Evolutionary conservation across 2,329 filamentous ascomycete genomes (phyloP).

Genomic region (Scortechinia acanthostroma): DNA sequence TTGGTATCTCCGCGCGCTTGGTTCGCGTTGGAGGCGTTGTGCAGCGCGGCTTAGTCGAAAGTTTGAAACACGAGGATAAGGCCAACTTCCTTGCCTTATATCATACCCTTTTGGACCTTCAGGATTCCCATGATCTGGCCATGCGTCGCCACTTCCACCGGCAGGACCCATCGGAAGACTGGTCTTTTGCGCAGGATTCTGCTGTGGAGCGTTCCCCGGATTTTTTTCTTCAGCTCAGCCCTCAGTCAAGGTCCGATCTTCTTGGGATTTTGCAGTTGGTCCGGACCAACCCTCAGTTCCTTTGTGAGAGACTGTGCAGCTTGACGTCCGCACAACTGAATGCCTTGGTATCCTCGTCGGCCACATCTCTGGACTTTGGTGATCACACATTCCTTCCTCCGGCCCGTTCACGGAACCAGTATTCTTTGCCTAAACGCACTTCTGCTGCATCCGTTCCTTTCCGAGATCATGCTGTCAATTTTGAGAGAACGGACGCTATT

Average conservation of each 20-base stretch:
- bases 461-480: constrained; percentile 44
- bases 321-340: not conserved
- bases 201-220: not conserved
- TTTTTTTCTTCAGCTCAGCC: not conserved
- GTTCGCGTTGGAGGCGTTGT: constrained; percentile 26
- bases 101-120: constrained; percentile 30
- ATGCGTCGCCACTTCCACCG: constrained; percentile 19
- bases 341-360: not conserved
- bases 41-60: constrained; percentile 32
- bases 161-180: constrained; percentile 21
- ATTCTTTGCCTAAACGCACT: not conserved
- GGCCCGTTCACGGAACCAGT: not conserved
- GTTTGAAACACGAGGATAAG: constrained; percentile 32
- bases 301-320: not conserved
- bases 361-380: not conserved
- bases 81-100: constrained; percentile 30
- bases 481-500: constrained; percentile 46
- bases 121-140: constrained; percentile 26
- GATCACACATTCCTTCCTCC: not conserved
- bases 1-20: constrained; percentile 29
- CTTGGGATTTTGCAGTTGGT: not conserved
- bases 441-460: constrained; percentile 18
- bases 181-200: constrained; percentile 6
- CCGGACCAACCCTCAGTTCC: not conserved
- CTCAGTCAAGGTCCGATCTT: not conserved